A percentile compares a stretch with the other conserved stretches of the same genome.
These are phyloP conservation scores for Stramenopiles sp. DNA, from an alignment of 352 stramenopile genomes.

Conservation along the genomic window DNA sequence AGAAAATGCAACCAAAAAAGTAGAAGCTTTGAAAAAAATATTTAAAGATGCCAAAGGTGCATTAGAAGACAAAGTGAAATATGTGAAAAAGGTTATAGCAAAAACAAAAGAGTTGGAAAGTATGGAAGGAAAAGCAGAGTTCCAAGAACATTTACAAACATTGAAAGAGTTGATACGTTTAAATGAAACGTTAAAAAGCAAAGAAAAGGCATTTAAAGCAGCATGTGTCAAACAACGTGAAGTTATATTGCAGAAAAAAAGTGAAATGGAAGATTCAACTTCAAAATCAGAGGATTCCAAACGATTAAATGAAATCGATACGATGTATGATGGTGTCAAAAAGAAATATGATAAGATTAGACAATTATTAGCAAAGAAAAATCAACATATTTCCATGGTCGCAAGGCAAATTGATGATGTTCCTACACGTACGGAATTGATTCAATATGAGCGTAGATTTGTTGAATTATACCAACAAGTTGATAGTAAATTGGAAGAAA, in stretches of 20 bases:
- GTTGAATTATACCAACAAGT: slow-evolving; percentile 57
- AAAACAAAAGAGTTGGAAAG: too few species aligned
- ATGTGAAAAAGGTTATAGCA: too few species aligned
- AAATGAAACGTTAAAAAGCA: slow-evolving; percentile 34
- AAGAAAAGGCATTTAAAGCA: slow-evolving; percentile 29
- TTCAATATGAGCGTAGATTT: slow-evolving; percentile 70
- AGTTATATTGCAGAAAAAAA: slow-evolving; percentile 23
- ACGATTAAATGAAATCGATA: slow-evolving; percentile 38
- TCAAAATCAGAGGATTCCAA: slow-evolving; percentile 29
- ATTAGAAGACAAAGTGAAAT: too few species aligned
- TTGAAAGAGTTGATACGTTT: slow-evolving; percentile 27
- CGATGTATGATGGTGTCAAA: slow-evolving; percentile 34
- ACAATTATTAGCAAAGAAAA: slow-evolving; percentile 32
- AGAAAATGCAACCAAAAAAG: too few species aligned
- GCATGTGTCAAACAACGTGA: slow-evolving; percentile 30
- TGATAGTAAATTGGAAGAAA: slow-evolving; percentile 59
- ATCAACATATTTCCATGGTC: slow-evolving; percentile 30
- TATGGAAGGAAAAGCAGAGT: too few species aligned
- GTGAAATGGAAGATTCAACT: slow-evolving; percentile 21
- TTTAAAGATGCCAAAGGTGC: too few species aligned
- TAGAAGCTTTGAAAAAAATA: too few species aligned
- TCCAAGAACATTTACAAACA: slow-evolving; percentile 19
- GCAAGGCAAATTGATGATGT: slow-evolving; percentile 54
- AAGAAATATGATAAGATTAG: slow-evolving; percentile 41
- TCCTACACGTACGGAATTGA: slow-evolving; percentile 47